Evolutionary conservation across 768 basidiomycete genomes (phyloP).

Genomic region (Daedaleopsis nitida): DNA sequence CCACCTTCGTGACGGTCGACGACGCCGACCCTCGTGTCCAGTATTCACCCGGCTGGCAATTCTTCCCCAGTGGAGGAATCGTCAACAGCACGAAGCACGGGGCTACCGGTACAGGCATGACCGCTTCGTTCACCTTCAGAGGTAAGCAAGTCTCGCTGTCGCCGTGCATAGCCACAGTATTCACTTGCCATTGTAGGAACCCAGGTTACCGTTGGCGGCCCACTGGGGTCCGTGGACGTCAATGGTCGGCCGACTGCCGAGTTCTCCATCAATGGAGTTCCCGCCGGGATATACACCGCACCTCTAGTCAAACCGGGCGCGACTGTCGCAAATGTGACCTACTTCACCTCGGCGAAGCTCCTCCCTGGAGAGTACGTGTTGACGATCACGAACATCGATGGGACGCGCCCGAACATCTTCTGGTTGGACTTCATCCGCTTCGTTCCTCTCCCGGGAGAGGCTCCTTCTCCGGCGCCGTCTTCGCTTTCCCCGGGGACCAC

Average conservation of each 20-base stretch:
- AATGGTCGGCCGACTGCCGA: neutral
- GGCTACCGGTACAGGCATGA: neutral
- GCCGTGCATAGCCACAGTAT: too few relatives aligned
- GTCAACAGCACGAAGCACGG: neutral
- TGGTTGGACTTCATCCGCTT: slow-evolving; percentile 1
- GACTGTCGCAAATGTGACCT: neutral
- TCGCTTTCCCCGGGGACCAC: too few relatives aligned
- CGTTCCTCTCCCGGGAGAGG: neutral
- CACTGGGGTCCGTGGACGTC: neutral
- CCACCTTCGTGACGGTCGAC: neutral
- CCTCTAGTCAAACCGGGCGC: neutral
- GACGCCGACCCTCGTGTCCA: neutral
- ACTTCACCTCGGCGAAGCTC: slow-evolving; percentile 1
- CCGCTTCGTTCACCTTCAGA: neutral
- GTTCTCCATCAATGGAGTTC: neutral
- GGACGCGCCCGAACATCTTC: neutral
- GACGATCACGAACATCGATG: slow-evolving; percentile 2
- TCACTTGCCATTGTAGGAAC: neutral
- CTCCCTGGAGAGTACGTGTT: neutral
- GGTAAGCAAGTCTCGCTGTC: neutral
- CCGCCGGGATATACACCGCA: neutral
- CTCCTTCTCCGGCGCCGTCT: too few relatives aligned
- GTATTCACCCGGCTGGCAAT: neutral
- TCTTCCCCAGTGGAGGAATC: neutral
- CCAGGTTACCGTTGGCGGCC: neutral